Conservation (phyloP, 192 early-diverging fungal species). For the Coemansia sp. region DNA sequence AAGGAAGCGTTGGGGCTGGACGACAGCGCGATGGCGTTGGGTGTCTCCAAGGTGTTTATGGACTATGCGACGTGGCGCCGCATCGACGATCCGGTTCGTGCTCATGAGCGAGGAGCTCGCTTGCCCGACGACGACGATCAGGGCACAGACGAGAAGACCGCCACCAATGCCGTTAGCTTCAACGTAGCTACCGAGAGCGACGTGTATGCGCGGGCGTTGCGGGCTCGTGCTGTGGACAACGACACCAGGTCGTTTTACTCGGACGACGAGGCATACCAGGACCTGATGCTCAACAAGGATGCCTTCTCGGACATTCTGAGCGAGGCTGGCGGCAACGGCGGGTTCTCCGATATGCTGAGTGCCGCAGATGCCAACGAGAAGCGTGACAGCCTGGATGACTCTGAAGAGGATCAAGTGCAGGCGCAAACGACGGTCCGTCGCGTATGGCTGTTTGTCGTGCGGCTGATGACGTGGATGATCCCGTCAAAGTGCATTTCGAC, state of each 20-base stretch:
- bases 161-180: conserved; percentile 54
- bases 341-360: conserved; percentile 38
- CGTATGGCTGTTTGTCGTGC: conserved; percentile 59
- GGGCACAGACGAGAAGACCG: conserved; percentile 33
- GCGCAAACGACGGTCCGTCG: conserved; percentile 46
- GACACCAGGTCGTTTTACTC: conserved; percentile 58
- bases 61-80: conserved; percentile 74
- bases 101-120: conserved; percentile 50
- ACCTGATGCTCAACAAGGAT: conserved; percentile 45
- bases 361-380: conserved; percentile 26
- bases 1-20: conserved; percentile 46
- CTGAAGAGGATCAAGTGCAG: conserved; percentile 16
- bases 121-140: conserved; percentile 18
- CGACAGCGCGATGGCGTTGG: conserved; percentile 55
- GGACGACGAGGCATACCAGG: conserved; percentile 63
- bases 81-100: conserved; percentile 77
- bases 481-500: conserved; percentile 56
- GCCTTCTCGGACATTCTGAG: conserved; percentile 48
- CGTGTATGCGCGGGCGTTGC: conserved; percentile 25
- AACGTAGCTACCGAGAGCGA: conserved; percentile 25
- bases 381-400: conserved; percentile 13
- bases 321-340: conserved; percentile 23
- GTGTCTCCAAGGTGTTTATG: conserved; percentile 65
- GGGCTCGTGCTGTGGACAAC: conserved; percentile 29
- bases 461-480: conserved; percentile 60